Base-by-base conservation (phyloP, 2,329 filamentous ascomycete species). In the Xylaria sp. region DNA sequence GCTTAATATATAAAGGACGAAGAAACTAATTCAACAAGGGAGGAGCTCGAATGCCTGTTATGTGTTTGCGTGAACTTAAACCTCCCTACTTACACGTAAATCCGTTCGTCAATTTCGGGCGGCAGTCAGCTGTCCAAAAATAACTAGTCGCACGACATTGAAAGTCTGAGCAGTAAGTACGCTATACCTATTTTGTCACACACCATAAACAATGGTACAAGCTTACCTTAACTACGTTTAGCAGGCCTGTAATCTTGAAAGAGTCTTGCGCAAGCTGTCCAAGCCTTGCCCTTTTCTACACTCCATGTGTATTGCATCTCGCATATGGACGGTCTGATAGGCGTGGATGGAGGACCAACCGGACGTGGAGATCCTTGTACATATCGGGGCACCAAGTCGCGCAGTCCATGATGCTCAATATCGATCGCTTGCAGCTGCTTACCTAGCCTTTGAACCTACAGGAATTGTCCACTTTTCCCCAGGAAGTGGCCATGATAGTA, bases 321-420 rank as follows among this genome's bases (percentile, higher is more conserved):
- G 46, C 52, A 46, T 46, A 56, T 31, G 41, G 51, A 37, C 31
- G 62, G 66, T 61, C 72, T 74, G 71, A 52, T 63, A 64, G 41
- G 48, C 57, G 65, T 73, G 69, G 62, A 79, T 79, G 78, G 77
- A 76, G 63, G 55, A 72, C 60, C 66, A 73, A 48, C 60, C 39
- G 51, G 78, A 84, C 67, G 80, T 83, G 61, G 87, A 89, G 78
- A 86, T 89, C 54, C 81, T 89, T 54, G 83, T 88, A 60, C 87
- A 89, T 75, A 82, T 87, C 65, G 78, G 84, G 12, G 87, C 87
- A 37, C 85, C 86, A 7, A 84, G 85, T 73, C 82, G 77, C 48
- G 79, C 81, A 25, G 73, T 75, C 12, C 85, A 88, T 72, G 87
- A 89, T 77, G 77, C 74, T 20, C 73, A 74, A 15, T 89, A 88